Conservation (phyloP, 768 basidiomycete genomes). For the Candolleomyces efflorescens region DNA sequence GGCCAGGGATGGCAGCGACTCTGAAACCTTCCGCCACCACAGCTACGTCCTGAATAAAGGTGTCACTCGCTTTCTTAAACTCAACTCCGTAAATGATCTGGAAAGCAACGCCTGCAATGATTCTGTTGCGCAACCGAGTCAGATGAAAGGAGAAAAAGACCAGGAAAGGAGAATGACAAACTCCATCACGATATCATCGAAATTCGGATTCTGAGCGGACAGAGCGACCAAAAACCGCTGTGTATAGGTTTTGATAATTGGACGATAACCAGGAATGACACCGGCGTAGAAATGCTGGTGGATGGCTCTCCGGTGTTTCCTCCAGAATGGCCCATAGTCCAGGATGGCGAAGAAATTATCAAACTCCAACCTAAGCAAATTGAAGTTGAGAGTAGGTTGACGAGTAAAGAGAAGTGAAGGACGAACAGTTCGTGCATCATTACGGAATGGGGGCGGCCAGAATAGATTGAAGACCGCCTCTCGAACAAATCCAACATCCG, state of each 20-base stretch:
- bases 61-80: constrained; percentile 25
- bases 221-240: not conserved
- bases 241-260: constrained; percentile 8
- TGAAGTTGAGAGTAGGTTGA: not conserved
- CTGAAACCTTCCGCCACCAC: constrained; percentile 18
- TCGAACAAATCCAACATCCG: constrained; percentile 7
- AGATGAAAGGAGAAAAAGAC: not conserved
- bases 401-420: not conserved
- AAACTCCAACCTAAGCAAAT: constrained; percentile 26
- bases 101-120: constrained; percentile 10
- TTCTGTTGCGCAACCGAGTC: not conserved
- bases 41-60: constrained; percentile 27
- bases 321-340: constrained; percentile 27
- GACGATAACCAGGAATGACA: constrained; percentile 10
- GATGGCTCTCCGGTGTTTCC: constrained; percentile 19
- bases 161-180: not conserved
- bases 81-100: constrained; percentile 22
- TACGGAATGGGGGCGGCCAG: constrained; percentile 21
- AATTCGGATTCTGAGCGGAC: not conserved
- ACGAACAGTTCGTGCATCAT: constrained; percentile 40
- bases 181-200: not conserved
- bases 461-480: constrained; percentile 5
- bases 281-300: constrained; percentile 21
- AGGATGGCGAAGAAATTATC: constrained; percentile 34
- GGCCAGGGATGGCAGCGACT: constrained; percentile 17